These are phyloP conservation scores for Funneliformis mosseae DNA, from an alignment of 192 early-diverging fungal genomes.

Conservation along the genomic window DNA sequence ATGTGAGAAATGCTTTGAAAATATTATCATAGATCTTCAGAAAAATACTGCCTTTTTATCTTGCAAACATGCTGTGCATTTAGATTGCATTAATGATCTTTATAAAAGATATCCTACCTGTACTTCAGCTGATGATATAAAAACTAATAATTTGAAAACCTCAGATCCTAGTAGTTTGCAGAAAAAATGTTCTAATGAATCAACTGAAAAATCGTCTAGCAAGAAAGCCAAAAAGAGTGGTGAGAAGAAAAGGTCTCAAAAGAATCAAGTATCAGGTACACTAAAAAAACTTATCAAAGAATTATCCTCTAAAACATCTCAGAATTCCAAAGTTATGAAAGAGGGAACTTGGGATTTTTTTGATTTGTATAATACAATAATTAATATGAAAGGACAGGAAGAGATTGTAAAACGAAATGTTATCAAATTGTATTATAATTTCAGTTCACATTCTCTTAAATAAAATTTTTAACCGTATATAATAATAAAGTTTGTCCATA, in stretches of 20 bases:
- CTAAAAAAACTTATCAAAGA: no score
- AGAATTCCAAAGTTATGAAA: no score
- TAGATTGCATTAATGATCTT: constrained; percentile 6
- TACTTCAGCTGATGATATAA: constrained; percentile 12
- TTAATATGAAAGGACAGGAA: no score
- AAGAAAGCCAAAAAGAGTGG: background rate
- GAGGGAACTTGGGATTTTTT: no score
- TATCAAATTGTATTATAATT: background rate
- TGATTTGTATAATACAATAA: no score
- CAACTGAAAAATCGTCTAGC: background rate
- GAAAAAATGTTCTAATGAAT: background rate
- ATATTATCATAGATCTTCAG: background rate
- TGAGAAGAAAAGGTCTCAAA: background rate
- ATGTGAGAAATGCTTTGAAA: constrained; percentile 7
- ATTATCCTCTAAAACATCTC: background rate
- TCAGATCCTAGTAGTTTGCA: background rate
- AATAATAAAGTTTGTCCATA: no score
- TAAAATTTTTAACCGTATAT: background rate
- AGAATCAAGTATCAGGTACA: background rate
- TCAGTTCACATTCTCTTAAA: background rate
- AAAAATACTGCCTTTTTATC: constrained; percentile 1
- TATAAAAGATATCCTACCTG: constrained; percentile 3
- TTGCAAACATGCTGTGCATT: constrained; percentile 8
- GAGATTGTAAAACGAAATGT: constrained; percentile 1
- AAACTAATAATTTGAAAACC: background rate